These are phyloP conservation scores for Hordeum marinum DNA, from an alignment of 176 grass and related monocot species.

Conservation along the genomic window DNA sequence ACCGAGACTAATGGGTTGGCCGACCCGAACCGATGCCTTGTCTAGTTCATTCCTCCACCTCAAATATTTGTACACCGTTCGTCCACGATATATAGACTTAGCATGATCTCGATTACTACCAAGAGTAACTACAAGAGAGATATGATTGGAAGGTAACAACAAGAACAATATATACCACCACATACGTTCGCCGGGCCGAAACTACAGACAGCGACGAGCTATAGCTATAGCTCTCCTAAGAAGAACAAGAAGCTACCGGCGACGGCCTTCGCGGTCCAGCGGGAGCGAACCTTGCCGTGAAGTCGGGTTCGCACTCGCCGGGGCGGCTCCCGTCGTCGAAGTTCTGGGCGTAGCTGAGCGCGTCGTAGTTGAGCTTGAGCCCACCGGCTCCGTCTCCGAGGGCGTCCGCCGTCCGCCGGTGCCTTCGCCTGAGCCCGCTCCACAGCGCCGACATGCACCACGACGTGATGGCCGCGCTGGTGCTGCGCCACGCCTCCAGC, in stretches of 20 bases:
- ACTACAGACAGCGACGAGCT: too few species aligned
- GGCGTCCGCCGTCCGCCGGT: background rate
- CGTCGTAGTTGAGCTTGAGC: slow-evolving; percentile 65
- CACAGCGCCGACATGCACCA: slow-evolving; percentile 42
- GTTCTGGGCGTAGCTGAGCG: slow-evolving; percentile 54
- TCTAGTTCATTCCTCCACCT: background rate
- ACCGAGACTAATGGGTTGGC: too few species aligned
- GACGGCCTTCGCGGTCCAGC: background rate
- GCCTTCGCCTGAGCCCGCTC: slow-evolving; percentile 23
- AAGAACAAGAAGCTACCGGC: background rate
- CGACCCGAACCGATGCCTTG: too few species aligned
- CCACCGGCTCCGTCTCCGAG: slow-evolving; percentile 16
- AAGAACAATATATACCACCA: background rate
- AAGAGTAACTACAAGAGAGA: background rate
- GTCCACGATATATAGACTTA: background rate
- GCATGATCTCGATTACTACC: background rate
- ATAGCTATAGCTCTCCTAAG: too few species aligned
- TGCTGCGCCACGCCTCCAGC: slow-evolving; percentile 1
- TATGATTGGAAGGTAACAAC: background rate
- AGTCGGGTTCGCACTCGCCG: slow-evolving; percentile 31
- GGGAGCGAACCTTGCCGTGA: slow-evolving; percentile 38
- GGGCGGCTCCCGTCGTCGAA: slow-evolving; percentile 37
- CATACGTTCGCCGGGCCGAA: too few species aligned
- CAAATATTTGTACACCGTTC: background rate
- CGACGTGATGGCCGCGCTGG: background rate